Base-by-base conservation (phyloP, 139 green algal genomes). In the Chlamydomonas applanata region DNA sequence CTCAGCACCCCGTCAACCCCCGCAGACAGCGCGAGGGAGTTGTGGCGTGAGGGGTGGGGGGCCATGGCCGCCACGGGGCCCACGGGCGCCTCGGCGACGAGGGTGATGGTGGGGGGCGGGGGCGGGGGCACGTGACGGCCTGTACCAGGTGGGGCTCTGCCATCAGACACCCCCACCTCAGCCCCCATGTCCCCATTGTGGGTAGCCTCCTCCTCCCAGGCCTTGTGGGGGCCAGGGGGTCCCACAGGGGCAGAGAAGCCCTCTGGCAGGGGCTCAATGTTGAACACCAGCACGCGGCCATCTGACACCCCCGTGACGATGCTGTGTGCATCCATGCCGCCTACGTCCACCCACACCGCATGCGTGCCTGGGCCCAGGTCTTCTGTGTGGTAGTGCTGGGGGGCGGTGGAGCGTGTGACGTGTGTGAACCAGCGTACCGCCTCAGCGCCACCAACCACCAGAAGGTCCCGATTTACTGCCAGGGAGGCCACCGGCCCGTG, bases 1-100 rank as follows among this genome's bases (percentile, higher is more conserved):
- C 80, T 68, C 54, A 89, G 52, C 45, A 69, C 83, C 52, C 84
- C 80, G 64, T 89, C 84, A 0, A 33, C 34, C 11, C 84, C 84
- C 40, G 40, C 40, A 11, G 40, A 49, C 40, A 49, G 40, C 40
- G 40, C 40, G 11, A 49, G 40, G 7, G 40, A 49, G 40, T 49
- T 49, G 40, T 19, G 11, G 40, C 40, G 40, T 49, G 40, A 7
- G 4, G 84, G 80, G 36, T 82, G 75, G 40, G 78, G 30, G 27
- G 61, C 74, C 17, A 85, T 24, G 27, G 71, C 84, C 19, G 67
- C 69, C 20, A 89, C 69, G 0, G 49, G 25, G 1, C 84, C 84
- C 20, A 78, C 73, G 52, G 78, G 84, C 46, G 25, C 74, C 36
- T 89, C 75, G 13, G 57, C 75, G n/a, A 86, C 53, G 34, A 61